A percentile compares a stretch with the other conserved stretches of the same genome.
phyloP scores from a whole-genome alignment of 805 yeast genomes.

The Lachancea sp. region DNA sequence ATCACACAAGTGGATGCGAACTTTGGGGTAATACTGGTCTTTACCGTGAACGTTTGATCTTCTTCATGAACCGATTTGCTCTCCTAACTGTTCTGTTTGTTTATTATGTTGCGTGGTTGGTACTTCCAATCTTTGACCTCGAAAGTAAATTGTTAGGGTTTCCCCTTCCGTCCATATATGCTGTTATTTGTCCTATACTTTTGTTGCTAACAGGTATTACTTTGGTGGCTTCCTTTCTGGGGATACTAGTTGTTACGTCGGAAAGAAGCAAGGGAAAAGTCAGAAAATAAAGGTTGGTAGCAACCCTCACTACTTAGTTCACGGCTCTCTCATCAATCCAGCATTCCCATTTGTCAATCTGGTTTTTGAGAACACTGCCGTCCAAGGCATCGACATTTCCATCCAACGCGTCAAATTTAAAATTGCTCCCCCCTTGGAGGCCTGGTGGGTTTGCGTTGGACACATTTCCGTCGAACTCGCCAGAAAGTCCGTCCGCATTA shows the following conservation, averaged over 20 bases:
- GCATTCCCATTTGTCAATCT: constrained; percentile 55
- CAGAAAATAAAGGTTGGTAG: background rate
- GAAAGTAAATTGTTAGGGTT: constrained; percentile 17
- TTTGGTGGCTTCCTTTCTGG: constrained; percentile 27
- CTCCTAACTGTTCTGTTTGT: constrained; percentile 17
- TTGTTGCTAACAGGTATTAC: constrained; percentile 24
- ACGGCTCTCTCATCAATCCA: constrained; percentile 78
- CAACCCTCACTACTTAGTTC: constrained; percentile 31
- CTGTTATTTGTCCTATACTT: constrained; percentile 28
- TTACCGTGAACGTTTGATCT: background rate
- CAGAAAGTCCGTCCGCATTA: constrained; percentile 27
- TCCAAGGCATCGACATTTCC: constrained; percentile 63
- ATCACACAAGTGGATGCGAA: no score
- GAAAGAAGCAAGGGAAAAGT: background rate
- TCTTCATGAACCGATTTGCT: constrained; percentile 23
- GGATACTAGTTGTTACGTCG: constrained; percentile 15
- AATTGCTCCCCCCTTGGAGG: constrained; percentile 31
- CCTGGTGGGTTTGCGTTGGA: constrained; percentile 14
- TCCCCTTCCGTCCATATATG: constrained; percentile 29
- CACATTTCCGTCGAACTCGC: constrained; percentile 24
- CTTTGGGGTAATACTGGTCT: no score
- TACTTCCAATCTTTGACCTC: constrained; percentile 29
- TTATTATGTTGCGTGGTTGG: constrained; percentile 29
- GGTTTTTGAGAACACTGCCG: constrained; percentile 62
- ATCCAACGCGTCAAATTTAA: constrained; percentile 63